Evolutionary conservation across 2,329 filamentous ascomycete species (phyloP), one percentile per base, ranked within the genome.

Genomic region (Tolypocladium pustulatum): DNA sequence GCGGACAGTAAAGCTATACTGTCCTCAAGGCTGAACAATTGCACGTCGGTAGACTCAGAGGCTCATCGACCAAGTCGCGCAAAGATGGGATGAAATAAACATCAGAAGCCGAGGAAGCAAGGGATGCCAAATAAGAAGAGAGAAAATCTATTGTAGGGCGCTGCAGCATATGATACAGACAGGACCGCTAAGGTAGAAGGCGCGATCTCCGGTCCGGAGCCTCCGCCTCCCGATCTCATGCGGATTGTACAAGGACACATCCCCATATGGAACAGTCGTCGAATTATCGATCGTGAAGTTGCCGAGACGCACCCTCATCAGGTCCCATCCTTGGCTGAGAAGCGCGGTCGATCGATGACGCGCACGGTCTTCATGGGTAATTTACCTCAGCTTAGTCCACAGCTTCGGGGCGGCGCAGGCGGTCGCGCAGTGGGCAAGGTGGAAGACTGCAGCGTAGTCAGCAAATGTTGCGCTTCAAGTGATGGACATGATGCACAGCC

Each of bases 321-420:
- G 52, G 32, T 34, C 34, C 15, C 17, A n/a, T 57, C 55, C n/a
- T 36, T 2, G 34, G 13, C 6, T 32, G 27, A 38, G 37, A 9
- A 20, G 15, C 27, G 27, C 46, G 25, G 17, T 12, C 17, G 46
- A 32, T 51, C 46, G 46, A 32, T 32, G 6, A 51, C 10, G 46
- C 27, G 17, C 43, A 8, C 7, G 46, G 46, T 51, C 15, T 32
- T 6, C 6, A 1, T 32, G 15, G 46, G 27, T 4, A 4, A 32
- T 78, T 83, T 96, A 97, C 84, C 93, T 95, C 75, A 97, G 89
- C 77, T 86, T 80, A 65, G 87, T 84, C 85, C 91, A 99, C 70
- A 99, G 88, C 87, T 96, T 97, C 71, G 93, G 92, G 58, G 94
- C 94, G 63, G 94, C 93, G 75, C 94, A 99, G 73, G 88, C 81